Evolutionary conservation across 768 basidiomycete species (phyloP), one percentile per base, ranked within the genome.

Genomic region (Hericium rajendrae): DNA sequence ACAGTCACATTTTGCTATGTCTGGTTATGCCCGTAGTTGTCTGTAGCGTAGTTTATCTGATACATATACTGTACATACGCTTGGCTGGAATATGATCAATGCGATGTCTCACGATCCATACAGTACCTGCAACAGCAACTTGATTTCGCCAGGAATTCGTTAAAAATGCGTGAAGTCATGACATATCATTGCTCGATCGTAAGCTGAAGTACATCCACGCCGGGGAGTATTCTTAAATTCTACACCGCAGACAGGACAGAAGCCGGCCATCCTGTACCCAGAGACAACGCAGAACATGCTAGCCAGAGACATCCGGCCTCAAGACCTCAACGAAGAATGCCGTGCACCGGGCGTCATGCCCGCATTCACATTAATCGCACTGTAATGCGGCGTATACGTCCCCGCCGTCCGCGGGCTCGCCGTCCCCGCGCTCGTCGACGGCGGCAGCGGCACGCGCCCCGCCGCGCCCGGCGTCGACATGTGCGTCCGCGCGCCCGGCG

Each of bases 271-370:
- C 32, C 32, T 6, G 9, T 32, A 4, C 5, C 32, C 32, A 32
- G 5, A 32, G 6, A 32, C 32, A 32, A 8, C 26, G 32, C 32
- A 32, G 32, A 32, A 10, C 32, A 32, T 8, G 9, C 32, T 32
- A 32, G 6, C 6, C 0, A 32, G 32, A 9, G 32, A 32, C 32
- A 32, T 32, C 32, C 32, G 9, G 8, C 32, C 32, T 32, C 51
- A 61, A 39, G 18, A 55, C 38, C 56, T 51, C 18, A 57, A 49
- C 5, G 41, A 57, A 40, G 52, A 53, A 24, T 55, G 38, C 18
- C 62, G 57, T 43, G 55, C 49, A 3, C 51, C 55, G 22, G 62
- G 62, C 22, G 61, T 60, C 56, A 62, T 57, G 12, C 59, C 61
- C n/a, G 61, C 59, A 32, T 54, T 54, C 22, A 20, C n/a, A n/a